Conservation (phyloP, 2,329 filamentous ascomycete species). For the Fusarium xylarioides region DNA sequence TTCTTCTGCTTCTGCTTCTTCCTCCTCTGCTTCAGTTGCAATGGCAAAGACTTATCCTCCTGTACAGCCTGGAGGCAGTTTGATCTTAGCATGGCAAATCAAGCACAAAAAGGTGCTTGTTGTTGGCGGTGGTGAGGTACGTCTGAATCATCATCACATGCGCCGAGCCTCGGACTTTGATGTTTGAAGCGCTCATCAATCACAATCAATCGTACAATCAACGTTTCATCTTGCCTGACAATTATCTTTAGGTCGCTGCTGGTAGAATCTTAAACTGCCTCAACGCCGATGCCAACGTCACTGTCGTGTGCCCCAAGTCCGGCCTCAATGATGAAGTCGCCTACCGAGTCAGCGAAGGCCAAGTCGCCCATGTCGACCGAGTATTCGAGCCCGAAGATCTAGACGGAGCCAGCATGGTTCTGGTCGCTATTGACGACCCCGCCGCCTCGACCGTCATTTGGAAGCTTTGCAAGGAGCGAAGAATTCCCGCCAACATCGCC, state of each 20-base stretch:
- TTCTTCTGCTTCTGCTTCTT: slow-evolving; percentile 6
- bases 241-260: slow-evolving; percentile 78
- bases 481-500: slow-evolving; percentile 92
- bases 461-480: slow-evolving; percentile 87
- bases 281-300: slow-evolving; percentile 92
- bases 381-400: slow-evolving; percentile 89
- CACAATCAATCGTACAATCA: not conserved
- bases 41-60: slow-evolving; percentile 71
- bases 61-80: slow-evolving; percentile 88
- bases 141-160: slow-evolving; percentile 42
- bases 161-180: slow-evolving; percentile 8
- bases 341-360: slow-evolving; percentile 76
- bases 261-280: slow-evolving; percentile 93
- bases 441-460: slow-evolving; percentile 90
- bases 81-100: slow-evolving; percentile 97
- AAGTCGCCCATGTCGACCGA: slow-evolving; percentile 83
- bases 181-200: not conserved
- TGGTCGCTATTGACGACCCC: slow-evolving; percentile 93
- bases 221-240: not conserved
- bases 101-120: slow-evolving; percentile 89
- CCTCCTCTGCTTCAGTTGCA: slow-evolving; percentile 12
- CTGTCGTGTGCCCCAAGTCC: slow-evolving; percentile 79
- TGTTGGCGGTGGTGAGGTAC: slow-evolving; percentile 92
- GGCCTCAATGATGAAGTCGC: slow-evolving; percentile 91
- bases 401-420: slow-evolving; percentile 83